Percentiles rank a stretch among this genome's conserved stretches.
phyloP scores from a whole-genome alignment of 2,329 filamentous ascomycete genomes.

The Aspergillus aculeatus region DNA sequence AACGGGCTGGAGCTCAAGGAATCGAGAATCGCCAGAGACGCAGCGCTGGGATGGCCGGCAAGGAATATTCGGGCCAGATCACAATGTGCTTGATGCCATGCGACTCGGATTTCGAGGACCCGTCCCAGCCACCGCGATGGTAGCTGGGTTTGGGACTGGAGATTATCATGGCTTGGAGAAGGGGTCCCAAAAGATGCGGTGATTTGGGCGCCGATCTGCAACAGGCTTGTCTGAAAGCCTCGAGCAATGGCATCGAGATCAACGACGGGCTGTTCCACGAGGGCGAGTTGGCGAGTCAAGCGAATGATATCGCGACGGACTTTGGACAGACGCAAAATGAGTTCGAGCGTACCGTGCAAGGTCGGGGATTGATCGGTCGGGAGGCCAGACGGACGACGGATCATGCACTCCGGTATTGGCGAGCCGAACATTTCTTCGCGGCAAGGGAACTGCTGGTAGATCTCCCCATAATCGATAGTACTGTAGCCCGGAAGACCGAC shows the following conservation, averaged over 20 bases:
- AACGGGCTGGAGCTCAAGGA: background rate
- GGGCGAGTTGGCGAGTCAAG: background rate
- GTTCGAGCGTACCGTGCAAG: background rate
- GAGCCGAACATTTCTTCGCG: conserved; percentile 1
- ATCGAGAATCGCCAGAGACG: background rate
- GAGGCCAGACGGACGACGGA: too few species aligned
- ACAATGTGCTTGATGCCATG: background rate
- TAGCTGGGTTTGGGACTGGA: background rate
- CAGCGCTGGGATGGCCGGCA: background rate
- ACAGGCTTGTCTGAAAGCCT: background rate
- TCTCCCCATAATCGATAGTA: background rate
- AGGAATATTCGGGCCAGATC: conserved; percentile 1
- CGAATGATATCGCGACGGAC: conserved; percentile 1
- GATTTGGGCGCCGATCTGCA: background rate
- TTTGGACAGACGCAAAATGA: background rate
- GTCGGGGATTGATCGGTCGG: background rate
- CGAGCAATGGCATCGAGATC: background rate
- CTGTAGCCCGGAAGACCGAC: too few species aligned
- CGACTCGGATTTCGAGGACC: background rate
- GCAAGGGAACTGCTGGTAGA: conserved; percentile 1
- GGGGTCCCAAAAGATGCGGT: background rate
- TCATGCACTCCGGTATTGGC: background rate
- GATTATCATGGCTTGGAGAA: background rate
- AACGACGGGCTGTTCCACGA: background rate
- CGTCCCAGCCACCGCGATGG: background rate